Conservation (phyloP, 2,329 filamentous ascomycete genomes). For the Pyricularia sp. region DNA sequence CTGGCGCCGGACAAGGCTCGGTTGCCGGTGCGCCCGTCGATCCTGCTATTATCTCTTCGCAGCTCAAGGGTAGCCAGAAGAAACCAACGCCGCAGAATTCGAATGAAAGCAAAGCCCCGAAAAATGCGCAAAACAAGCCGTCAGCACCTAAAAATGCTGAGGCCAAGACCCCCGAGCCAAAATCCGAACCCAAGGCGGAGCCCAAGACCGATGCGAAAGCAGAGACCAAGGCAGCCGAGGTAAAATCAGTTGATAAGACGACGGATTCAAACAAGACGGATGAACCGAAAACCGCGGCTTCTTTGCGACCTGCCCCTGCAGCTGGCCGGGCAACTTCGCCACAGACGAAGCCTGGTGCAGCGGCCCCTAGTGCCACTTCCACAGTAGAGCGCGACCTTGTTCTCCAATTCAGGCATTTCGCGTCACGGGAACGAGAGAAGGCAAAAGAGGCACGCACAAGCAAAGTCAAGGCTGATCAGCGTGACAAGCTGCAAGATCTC, state of each 20-base stretch:
- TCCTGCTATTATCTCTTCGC: slow-evolving; percentile 83
- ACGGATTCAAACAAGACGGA: slow-evolving; percentile 5
- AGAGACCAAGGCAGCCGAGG: slow-evolving; percentile 17
- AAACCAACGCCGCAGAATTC: slow-evolving; percentile 13
- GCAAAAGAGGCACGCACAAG: slow-evolving; percentile 42
- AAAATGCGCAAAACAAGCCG: slow-evolving; percentile 16
- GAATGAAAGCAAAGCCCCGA: background rate
- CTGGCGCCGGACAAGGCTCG: slow-evolving; percentile 48
- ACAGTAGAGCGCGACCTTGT: slow-evolving; percentile 51
- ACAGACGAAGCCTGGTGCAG: slow-evolving; percentile 23
- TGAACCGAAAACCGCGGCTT: slow-evolving; percentile 6
- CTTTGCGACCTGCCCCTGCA: slow-evolving; percentile 20
- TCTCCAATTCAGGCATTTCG: slow-evolving; percentile 52
- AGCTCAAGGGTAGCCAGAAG: slow-evolving; percentile 39
- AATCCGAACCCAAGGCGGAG: slow-evolving; percentile 19
- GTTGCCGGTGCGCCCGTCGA: slow-evolving; percentile 69
- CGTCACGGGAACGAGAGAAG: slow-evolving; percentile 39
- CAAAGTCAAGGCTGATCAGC: slow-evolving; percentile 64
- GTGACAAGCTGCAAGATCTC: slow-evolving; percentile 82
- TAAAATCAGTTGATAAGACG: slow-evolving; percentile 13
- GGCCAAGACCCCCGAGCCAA: slow-evolving; percentile 11
- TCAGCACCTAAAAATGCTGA: slow-evolving; percentile 23
- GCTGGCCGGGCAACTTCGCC: slow-evolving; percentile 28
- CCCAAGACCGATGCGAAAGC: slow-evolving; percentile 19
- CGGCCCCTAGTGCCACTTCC: slow-evolving; percentile 39